phyloP scores from a whole-genome alignment of 345 rosid species.

The Hibiscus trionum region DNA sequence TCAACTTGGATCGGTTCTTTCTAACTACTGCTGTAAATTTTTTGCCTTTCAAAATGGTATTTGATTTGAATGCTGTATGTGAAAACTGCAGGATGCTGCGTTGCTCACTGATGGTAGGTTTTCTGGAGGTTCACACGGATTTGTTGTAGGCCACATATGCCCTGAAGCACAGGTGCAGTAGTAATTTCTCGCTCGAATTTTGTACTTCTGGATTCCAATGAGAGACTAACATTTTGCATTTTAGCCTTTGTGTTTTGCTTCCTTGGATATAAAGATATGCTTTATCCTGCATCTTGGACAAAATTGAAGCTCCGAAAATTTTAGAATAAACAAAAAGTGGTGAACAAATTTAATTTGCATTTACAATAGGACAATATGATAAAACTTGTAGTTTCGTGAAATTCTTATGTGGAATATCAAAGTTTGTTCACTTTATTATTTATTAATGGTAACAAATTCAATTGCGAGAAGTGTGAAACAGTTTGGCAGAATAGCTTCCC shows the following conservation, averaged over 20 bases:
- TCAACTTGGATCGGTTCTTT: background rate
- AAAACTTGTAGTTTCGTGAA: background rate
- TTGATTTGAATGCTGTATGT: conserved; percentile 14
- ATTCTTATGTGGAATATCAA: background rate
- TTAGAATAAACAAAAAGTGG: background rate
- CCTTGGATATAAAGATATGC: background rate
- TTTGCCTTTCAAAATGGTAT: background rate
- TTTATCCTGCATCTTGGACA: background rate
- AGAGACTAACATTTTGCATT: background rate
- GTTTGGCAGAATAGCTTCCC: background rate
- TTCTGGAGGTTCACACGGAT: conserved; percentile 98
- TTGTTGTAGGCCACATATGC: conserved; percentile 93
- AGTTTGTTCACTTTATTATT: background rate
- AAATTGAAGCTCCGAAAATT: background rate
- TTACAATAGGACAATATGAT: background rate
- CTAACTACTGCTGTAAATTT: background rate
- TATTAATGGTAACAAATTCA: background rate
- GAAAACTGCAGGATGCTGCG: conserved; percentile 72
- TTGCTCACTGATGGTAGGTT: conserved; percentile 93
- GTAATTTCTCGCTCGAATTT: conserved; percentile 1
- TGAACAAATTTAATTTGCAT: background rate
- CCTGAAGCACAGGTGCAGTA: conserved; percentile 91
- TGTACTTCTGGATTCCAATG: background rate
- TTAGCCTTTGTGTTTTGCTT: background rate
- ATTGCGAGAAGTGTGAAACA: background rate